A percentile compares a stretch with the other conserved stretches of the same genome.
These are phyloP conservation scores for Chlamydomonas incerta DNA, from an alignment of 139 green algal genomes.

Conservation along the genomic window DNA sequence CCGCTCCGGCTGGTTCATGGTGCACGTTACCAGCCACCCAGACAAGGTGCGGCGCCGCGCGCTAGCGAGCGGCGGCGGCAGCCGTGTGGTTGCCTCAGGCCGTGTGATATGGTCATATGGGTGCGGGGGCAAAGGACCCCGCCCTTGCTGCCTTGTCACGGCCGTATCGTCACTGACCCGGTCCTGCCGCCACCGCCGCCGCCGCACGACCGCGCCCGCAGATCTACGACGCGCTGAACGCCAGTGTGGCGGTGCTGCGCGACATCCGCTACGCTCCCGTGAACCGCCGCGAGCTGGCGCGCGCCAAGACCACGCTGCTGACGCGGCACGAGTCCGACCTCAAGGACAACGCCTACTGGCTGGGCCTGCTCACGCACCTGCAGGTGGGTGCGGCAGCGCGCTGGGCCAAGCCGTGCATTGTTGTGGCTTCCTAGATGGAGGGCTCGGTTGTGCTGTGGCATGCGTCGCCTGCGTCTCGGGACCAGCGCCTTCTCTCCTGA, in stretches of 20 bases:
- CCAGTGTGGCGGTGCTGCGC: conserved; percentile 83
- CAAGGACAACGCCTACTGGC: conserved; percentile 94
- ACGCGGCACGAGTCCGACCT: conserved; percentile 96
- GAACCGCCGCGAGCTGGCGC: conserved; percentile 49
- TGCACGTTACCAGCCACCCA: conserved; percentile 95
- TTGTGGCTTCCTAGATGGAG: too few species aligned
- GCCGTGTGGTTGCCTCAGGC: too few species aligned
- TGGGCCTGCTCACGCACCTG: conserved; percentile 95
- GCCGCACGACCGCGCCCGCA: background rate
- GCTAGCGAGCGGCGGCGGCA: too few species aligned
- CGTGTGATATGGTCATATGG: too few species aligned
- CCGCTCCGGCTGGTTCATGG: conserved; percentile 73
- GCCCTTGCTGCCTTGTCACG: too few species aligned
- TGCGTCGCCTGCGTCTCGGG: background rate
- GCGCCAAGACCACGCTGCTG: conserved; percentile 86
- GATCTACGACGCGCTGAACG: conserved; percentile 94
- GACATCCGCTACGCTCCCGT: conserved; percentile 62
- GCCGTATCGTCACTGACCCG: too few species aligned
- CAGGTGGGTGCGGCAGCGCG: conserved; percentile 68
- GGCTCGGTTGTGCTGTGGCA: background rate
- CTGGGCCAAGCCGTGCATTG: too few species aligned
- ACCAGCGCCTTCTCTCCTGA: background rate
- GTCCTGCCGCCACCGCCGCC: background rate
- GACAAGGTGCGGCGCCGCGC: conserved; percentile 80
- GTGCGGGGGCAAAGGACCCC: too few species aligned